Evolutionary conservation across 2,329 filamentous ascomycete genomes (phyloP), one percentile per base, ranked within the genome.

Genomic region (Arachnopeziza araneosa): DNA sequence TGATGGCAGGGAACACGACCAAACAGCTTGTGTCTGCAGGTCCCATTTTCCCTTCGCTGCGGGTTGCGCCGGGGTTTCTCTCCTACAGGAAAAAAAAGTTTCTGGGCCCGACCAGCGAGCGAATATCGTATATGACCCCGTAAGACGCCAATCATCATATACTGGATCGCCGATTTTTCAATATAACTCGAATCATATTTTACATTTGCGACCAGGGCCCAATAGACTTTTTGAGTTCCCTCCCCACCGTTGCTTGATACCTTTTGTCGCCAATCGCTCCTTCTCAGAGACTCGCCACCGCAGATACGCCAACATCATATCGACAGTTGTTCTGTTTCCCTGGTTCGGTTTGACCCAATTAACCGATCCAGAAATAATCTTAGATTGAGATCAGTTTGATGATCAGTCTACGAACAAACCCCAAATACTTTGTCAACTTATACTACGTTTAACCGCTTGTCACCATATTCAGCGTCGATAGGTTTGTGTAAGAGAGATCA

Each of bases 21-120:
- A 21, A 61, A 61, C 59, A 56, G 59, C 56, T 61, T 32, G 51
- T 61, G 50, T 30, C 56, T 58, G 59, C 59, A 61, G 59, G 53
- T 58, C 59, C 50, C 49, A 24, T 54, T 30, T 5, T 44, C 54
- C 24, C 36, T 26, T 44, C 52, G 21, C 30, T 30, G 50, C 48
- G 19, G 24, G 36, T 44, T 48, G 32, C 55, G 55, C 48, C 49
- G 55, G 49, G 32, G 30, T 23, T 26, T 23, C 12, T 44, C 36
- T 6, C 5, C 4, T 19, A 44, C 36, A 44, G 36, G 36, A 44
- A 44, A 44, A 44, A 44, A 44, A 44, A 44, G 36, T 44, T 44
- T 44, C 36, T 44, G 36, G 17, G 36, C 10, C 6, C 12, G 6
- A 12, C 36, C 36, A 44, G 48, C 55, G 48, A 52, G 55, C 36